Evolutionary conservation across 2,329 filamentous ascomycete species (phyloP), one percentile per base, ranked within the genome.

Genomic region (Calonectria hongkongensis): DNA sequence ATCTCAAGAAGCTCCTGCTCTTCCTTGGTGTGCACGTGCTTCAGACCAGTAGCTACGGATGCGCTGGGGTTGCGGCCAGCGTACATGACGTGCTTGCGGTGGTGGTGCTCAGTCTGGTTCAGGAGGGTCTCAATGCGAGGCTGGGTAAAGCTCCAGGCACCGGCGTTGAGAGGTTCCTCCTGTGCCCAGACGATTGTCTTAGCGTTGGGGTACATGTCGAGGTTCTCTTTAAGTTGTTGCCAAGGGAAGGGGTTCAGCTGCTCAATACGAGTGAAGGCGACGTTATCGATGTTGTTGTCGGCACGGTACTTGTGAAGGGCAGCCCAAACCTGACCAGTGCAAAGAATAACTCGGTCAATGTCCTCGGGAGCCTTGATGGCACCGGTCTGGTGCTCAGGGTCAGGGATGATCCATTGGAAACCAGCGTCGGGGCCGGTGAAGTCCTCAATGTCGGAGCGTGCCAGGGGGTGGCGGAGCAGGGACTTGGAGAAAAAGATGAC

Each of bases 231-330:
- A 68, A 99, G 92, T 86, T 97, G 95, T 80, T 96, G 93, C 96
- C 97, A 99, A 65, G 97, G 97, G 94, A 99, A 99, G 81, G 97
- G 97, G 88, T 99, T 96, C 73, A 99, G 91, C 88, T 99, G 97
- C 88, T 99, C 97, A 78, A 99, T 92, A 83, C 97, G 95, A 27
- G 96, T 98, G 84, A 99, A 93, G 82, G 96, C 97, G 25, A 96
- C 94, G 83, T 98, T 93, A 85, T 95, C 95, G 83, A 98, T 91
- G 77, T 94, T 93, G 84, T 97, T 94, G 75, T 95, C 91, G 79
- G 94, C 92, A 80, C 97, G 95, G 90, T 98, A 92, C 89, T 98
- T 98, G 87, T 94, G 89, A 54, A 99, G 92, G 28, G 95, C 93
- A 64, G 94, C 92, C 86, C 96, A 99, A 71, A 98, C 96, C 88